phyloP scores from a whole-genome alignment of 352 stramenopile species.

The Pythium insidiosum region DNA sequence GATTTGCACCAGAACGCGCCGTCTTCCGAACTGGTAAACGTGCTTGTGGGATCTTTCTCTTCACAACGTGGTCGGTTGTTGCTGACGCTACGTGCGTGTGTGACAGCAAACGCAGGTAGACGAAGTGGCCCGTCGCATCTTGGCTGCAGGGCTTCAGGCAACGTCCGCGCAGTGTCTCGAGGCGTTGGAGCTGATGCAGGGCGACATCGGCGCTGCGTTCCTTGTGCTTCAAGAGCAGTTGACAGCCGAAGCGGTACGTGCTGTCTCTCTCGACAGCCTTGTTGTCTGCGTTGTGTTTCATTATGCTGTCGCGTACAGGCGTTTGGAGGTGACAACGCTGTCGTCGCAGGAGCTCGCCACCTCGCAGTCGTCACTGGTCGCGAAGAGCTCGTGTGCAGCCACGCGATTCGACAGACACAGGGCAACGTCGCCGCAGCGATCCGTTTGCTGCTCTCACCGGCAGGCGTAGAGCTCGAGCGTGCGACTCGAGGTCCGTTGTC shows the following conservation, averaged over 20 bases:
- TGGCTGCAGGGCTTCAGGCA: neutral
- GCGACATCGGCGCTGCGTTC: conserved; percentile 12
- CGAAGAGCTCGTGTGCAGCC: conserved; percentile 41
- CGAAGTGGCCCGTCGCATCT: too few species aligned
- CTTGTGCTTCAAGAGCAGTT: conserved; percentile 15
- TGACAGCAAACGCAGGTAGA: conserved; percentile 5
- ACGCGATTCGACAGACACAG: conserved; percentile 43
- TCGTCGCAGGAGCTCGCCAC: conserved; percentile 30
- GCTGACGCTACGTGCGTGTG: too few species aligned
- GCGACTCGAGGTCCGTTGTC: too few species aligned
- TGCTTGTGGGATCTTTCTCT: too few species aligned
- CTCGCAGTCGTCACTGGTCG: conserved; percentile 44
- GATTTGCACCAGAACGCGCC: too few species aligned
- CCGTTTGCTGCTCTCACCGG: conserved; percentile 41
- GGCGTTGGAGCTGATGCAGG: conserved; percentile 10
- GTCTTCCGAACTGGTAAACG: too few species aligned
- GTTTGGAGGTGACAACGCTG: too few species aligned
- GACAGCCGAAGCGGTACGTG: conserved; percentile 2
- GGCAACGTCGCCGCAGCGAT: conserved; percentile 44
- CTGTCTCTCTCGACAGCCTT: neutral
- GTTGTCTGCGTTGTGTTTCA: too few species aligned
- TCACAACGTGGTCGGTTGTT: too few species aligned
- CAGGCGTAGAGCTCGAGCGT: conserved; percentile 26
- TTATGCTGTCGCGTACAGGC: too few species aligned
- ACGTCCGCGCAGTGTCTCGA: conserved; percentile 16